These are phyloP conservation scores for Noccaea caerulescens DNA, from an alignment of 345 rosid species.

Conservation along the genomic window DNA sequence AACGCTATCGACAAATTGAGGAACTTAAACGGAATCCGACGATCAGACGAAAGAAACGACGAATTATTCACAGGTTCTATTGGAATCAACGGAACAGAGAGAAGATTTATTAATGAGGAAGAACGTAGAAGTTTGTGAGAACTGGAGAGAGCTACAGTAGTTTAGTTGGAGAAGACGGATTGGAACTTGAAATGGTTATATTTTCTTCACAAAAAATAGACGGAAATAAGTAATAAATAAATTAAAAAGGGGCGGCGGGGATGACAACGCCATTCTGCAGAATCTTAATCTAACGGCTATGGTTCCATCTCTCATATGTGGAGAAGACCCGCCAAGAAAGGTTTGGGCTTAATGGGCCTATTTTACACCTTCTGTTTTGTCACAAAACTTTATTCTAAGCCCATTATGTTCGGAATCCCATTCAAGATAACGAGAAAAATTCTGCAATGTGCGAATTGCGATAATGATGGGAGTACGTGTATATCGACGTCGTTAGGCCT, in stretches of 20 bases:
- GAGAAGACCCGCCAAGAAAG: constrained; percentile 21
- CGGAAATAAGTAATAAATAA: background rate
- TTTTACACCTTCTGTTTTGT: background rate
- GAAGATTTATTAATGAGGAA: constrained; percentile 15
- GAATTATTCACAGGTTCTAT: constrained; percentile 22
- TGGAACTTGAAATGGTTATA: constrained; percentile 29
- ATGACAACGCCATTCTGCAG: constrained; percentile 20
- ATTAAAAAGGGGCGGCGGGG: constrained; percentile 4
- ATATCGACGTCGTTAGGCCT: too few relatives aligned
- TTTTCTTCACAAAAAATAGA: background rate
- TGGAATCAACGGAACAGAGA: constrained; percentile 36
- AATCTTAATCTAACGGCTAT: constrained; percentile 34
- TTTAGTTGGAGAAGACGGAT: constrained; percentile 34
- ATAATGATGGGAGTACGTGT: background rate
- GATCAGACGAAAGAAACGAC: background rate
- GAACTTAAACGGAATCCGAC: background rate
- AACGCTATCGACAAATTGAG: background rate
- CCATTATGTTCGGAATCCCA: background rate
- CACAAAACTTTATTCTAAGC: background rate
- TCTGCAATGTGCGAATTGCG: constrained; percentile 4
- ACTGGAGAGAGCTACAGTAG: constrained; percentile 41
- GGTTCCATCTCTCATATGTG: constrained; percentile 4
- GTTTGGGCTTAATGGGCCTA: constrained; percentile 26
- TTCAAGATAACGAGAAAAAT: background rate
- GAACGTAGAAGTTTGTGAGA: constrained; percentile 8